phyloP scores from a whole-genome alignment of 148 eudicot genomes.

The Spergularia marina region DNA sequence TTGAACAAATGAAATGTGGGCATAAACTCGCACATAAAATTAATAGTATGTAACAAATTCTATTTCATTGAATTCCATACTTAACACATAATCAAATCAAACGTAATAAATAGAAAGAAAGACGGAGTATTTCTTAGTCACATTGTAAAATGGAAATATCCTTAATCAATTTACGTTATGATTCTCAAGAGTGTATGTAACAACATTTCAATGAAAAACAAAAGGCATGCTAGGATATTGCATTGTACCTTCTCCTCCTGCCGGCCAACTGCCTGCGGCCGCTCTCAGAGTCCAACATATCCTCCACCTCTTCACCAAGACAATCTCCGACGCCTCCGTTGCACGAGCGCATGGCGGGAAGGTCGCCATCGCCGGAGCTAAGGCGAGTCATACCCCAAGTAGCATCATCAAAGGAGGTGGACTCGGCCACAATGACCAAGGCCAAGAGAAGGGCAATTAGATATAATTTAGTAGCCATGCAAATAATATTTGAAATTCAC shows the following conservation, averaged over 20 bases:
- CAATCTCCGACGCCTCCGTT: constrained; percentile 32
- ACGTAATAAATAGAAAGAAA: too few species aligned
- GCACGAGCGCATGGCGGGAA: constrained; percentile 24
- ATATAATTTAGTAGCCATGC: constrained; percentile 35
- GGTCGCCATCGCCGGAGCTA: constrained; percentile 14
- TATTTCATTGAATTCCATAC: neutral
- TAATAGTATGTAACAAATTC: neutral
- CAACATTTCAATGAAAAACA: neutral
- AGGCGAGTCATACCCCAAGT: constrained; percentile 25
- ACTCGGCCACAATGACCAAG: constrained; percentile 22
- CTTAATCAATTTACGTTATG: too few species aligned
- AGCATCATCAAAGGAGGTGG: constrained; percentile 11
- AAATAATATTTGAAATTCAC: neutral
- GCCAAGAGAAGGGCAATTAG: constrained; percentile 23
- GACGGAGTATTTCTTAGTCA: too few species aligned
- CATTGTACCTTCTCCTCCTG: neutral
- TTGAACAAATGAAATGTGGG: too few species aligned
- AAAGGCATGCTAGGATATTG: neutral
- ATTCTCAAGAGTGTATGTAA: too few species aligned
- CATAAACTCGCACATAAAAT: too few species aligned
- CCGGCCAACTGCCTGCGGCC: constrained; percentile 25
- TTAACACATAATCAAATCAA: too few species aligned
- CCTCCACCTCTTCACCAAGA: constrained; percentile 33
- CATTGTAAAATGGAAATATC: too few species aligned
- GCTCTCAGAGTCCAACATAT: constrained; percentile 28